Evolutionary conservation across 495 filamentous ascomycete species (phyloP).

Genomic region (Parmelia sp.): DNA sequence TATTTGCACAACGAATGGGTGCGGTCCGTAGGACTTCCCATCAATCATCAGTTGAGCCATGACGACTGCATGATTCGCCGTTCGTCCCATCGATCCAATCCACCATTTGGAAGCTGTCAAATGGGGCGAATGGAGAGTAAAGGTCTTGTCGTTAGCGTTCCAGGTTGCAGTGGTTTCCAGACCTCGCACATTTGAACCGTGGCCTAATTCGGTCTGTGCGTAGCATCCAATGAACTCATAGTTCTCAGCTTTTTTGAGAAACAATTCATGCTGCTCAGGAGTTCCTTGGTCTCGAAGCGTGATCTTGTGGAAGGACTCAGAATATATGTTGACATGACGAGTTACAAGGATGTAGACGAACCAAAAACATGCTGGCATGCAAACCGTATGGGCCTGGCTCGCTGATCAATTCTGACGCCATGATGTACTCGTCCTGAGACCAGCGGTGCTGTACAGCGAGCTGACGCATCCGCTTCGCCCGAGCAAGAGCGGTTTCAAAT

Average conservation of each 20-base stretch:
- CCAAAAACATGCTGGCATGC: constrained; percentile 62
- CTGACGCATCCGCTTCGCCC: constrained; percentile 60
- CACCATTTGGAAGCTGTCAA: constrained; percentile 72
- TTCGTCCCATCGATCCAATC: constrained; percentile 67
- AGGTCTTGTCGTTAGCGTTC: constrained; percentile 60
- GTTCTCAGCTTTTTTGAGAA: constrained; percentile 55
- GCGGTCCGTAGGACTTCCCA: constrained; percentile 61
- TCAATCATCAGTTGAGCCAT: constrained; percentile 63
- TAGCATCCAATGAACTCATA: constrained; percentile 70
- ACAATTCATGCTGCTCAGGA: constrained; percentile 61
- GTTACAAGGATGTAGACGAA: constrained; percentile 26
- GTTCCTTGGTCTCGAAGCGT: constrained; percentile 65
- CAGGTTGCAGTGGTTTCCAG: constrained; percentile 69
- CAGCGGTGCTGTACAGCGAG: constrained; percentile 56
- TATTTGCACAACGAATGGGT: constrained; percentile 71
- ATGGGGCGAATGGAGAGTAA: constrained; percentile 60
- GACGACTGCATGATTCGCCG: constrained; percentile 67
- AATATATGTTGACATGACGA: neutral
- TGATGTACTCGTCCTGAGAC: constrained; percentile 53
- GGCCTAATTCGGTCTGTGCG: constrained; percentile 69
- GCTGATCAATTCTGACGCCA: constrained; percentile 55
- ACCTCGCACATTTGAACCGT: constrained; percentile 68
- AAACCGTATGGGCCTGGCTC: constrained; percentile 64
- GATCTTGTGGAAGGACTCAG: constrained; percentile 34
- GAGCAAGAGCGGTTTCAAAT: constrained; percentile 54